A percentile compares a stretch with the other conserved stretches of the same genome.
Conservation (phyloP, 371 early-diverging fungal genomes). For the Funneliformis caledonium region DNA sequence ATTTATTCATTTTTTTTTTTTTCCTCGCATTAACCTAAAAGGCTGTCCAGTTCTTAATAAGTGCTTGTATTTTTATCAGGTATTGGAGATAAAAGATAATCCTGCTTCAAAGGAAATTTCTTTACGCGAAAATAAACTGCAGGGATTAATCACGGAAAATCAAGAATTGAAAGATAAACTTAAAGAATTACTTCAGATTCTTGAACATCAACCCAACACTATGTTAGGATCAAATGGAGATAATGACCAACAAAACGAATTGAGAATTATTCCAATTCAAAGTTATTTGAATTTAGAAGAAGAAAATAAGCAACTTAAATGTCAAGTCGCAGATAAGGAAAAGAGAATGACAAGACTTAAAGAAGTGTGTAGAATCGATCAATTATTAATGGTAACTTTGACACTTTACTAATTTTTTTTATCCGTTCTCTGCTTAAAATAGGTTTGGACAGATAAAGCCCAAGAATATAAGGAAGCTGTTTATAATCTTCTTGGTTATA, state of each 20-base stretch:
- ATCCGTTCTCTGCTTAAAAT: not conserved
- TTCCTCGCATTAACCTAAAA: not conserved
- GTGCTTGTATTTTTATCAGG: slow-evolving; percentile 41
- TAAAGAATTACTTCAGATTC: slow-evolving; percentile 35
- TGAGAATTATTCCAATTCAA: slow-evolving; percentile 55
- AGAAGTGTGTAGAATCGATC: slow-evolving; percentile 51
- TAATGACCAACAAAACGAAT: slow-evolving; percentile 36
- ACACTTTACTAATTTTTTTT: not conserved
- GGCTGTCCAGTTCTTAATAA: not conserved
- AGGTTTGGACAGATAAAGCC: slow-evolving; percentile 64
- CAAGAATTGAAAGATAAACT: slow-evolving; percentile 50
- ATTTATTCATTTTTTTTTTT: not conserved
- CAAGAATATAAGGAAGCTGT: slow-evolving; percentile 73
- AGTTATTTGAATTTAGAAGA: slow-evolving; percentile 60
- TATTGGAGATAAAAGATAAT: slow-evolving; percentile 75
- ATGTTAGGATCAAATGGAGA: slow-evolving; percentile 6
- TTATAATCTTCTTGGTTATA: slow-evolving; percentile 74
- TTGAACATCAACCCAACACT: not conserved
- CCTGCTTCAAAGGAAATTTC: slow-evolving; percentile 69
- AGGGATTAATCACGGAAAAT: slow-evolving; percentile 67
- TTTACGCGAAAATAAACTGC: slow-evolving; percentile 66
- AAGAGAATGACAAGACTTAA: slow-evolving; percentile 71
- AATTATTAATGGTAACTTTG: not conserved
- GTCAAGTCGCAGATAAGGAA: slow-evolving; percentile 54
- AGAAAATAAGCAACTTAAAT: slow-evolving; percentile 56